These are phyloP conservation scores for Cryptococcus sp. DNA, from an alignment of 1,284 basidiomycete genomes.

Conservation along the genomic window DNA sequence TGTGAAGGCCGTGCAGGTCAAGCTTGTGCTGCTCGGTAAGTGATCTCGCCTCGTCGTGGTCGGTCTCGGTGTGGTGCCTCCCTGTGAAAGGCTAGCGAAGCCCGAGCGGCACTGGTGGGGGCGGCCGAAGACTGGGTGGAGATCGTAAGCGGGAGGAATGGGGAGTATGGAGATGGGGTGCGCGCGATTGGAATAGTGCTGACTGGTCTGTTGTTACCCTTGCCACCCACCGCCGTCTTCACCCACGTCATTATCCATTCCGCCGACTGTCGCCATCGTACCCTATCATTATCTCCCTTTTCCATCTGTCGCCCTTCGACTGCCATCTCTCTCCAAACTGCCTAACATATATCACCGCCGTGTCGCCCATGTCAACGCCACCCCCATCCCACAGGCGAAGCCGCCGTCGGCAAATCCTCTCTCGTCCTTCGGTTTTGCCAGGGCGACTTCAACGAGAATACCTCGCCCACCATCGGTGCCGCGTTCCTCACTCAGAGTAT, in stretches of 20 bases:
- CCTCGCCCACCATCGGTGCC: conserved; percentile 86
- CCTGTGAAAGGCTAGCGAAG: too few relatives aligned
- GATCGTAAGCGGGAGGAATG: not conserved
- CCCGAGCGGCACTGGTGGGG: too few relatives aligned
- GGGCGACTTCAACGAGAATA: conserved; percentile 50
- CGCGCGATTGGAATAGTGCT: not conserved
- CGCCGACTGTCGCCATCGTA: not conserved
- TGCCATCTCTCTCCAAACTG: not conserved
- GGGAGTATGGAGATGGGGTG: not conserved
- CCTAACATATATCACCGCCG: not conserved
- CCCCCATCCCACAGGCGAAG: conserved; percentile 69
- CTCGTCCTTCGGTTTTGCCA: conserved; percentile 83
- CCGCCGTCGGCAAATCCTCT: conserved; percentile 99
- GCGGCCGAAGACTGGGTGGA: not conserved
- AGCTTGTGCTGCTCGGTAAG: conserved; percentile 79
- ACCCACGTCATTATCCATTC: conserved; percentile 5
- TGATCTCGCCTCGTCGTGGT: conserved; percentile 4
- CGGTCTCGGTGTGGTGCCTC: too few relatives aligned
- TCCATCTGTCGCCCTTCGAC: not conserved
- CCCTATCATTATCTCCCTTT: not conserved
- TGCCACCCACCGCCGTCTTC: not conserved
- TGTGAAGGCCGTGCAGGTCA: conserved; percentile 86
- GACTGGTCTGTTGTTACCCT: conserved; percentile 1
- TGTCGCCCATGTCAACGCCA: not conserved
- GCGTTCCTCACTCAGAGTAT: conserved; percentile 62